Evolutionary conservation across 805 yeast species (phyloP).

Genomic region (Candida rishiriensis): DNA sequence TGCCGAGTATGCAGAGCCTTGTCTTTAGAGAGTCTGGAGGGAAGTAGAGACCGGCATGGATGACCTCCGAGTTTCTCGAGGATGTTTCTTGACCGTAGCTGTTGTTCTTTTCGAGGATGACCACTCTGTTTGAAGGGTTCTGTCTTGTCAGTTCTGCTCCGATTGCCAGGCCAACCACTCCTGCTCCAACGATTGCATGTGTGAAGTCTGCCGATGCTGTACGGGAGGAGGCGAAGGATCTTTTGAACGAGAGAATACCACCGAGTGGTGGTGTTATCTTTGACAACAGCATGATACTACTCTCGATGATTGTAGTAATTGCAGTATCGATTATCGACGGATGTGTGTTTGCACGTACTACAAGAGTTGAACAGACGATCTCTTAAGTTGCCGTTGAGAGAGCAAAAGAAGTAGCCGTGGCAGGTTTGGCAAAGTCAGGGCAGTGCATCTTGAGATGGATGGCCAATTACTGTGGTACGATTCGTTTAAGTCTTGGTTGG

Average conservation of each 20-base stretch:
- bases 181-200: slow-evolving; percentile 63
- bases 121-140: slow-evolving; percentile 41
- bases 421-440: too few relatives aligned
- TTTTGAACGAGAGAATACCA: not conserved
- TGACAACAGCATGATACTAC: too few relatives aligned
- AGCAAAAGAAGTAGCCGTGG: too few relatives aligned
- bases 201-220: slow-evolving; percentile 7
- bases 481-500: too few relatives aligned
- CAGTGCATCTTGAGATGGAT: too few relatives aligned
- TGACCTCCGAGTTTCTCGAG: slow-evolving; percentile 87
- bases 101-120: slow-evolving; percentile 65
- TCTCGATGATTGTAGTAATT: too few relatives aligned
- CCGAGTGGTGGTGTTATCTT: too few relatives aligned
- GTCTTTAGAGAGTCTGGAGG: slow-evolving; percentile 67
- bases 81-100: slow-evolving; percentile 76
- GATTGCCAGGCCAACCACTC: slow-evolving; percentile 77
- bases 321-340: too few relatives aligned
- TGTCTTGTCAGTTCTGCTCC: slow-evolving; percentile 58
- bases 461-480: too few relatives aligned
- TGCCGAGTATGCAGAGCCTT: slow-evolving; percentile 70
- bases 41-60: slow-evolving; percentile 86
- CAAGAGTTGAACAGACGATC: too few relatives aligned
- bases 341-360: too few relatives aligned
- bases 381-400: too few relatives aligned
- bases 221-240: not conserved